These are phyloP conservation scores for Bipolaris victoriae DNA, from an alignment of 2,329 filamentous ascomycete genomes.

Conservation along the genomic window DNA sequence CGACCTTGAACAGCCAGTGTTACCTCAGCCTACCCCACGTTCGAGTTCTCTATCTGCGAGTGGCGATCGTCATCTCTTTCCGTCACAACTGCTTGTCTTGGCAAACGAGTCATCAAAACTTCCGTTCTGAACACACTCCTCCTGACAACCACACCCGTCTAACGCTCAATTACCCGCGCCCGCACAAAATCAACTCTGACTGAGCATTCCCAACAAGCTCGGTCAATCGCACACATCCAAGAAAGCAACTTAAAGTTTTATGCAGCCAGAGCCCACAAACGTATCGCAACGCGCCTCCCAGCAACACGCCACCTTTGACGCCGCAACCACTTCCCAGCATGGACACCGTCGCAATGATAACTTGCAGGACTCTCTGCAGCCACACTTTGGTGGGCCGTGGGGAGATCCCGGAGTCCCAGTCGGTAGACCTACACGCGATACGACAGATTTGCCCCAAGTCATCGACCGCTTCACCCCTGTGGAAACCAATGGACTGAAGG, in stretches of 20 bases:
- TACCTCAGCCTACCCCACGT: constrained; percentile 19
- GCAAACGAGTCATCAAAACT: constrained; percentile 21
- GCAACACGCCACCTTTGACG: constrained; percentile 48
- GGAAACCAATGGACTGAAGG: constrained; percentile 40
- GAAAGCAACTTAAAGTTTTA: constrained; percentile 60
- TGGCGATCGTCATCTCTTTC: constrained; percentile 25
- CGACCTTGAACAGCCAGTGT: constrained; percentile 4
- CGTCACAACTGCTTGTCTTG: constrained; percentile 13
- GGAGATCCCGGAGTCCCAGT: constrained; percentile 28
- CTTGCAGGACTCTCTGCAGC: constrained; percentile 52
- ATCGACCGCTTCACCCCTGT: constrained; percentile 15
- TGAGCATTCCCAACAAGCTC: constrained; percentile 58
- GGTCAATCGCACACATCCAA: constrained; percentile 54
- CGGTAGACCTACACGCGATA: constrained; percentile 26
- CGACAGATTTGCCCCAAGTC: constrained; percentile 29
- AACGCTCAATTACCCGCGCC: constrained; percentile 26
- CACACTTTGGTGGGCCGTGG: constrained; percentile 46
- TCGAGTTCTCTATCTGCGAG: constrained; percentile 9
- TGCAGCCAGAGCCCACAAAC: constrained; percentile 66
- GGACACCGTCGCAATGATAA: constrained; percentile 58
- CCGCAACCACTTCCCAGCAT: constrained; percentile 61
- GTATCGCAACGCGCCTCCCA: constrained; percentile 55
- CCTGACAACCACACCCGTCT: constrained; percentile 16
- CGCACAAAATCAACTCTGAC: constrained; percentile 32
- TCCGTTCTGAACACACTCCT: constrained; percentile 9